A percentile compares a stretch with the other conserved stretches of the same genome.
phyloP scores from a whole-genome alignment of 2,329 filamentous ascomycete species.

The Claviceps africana region DNA sequence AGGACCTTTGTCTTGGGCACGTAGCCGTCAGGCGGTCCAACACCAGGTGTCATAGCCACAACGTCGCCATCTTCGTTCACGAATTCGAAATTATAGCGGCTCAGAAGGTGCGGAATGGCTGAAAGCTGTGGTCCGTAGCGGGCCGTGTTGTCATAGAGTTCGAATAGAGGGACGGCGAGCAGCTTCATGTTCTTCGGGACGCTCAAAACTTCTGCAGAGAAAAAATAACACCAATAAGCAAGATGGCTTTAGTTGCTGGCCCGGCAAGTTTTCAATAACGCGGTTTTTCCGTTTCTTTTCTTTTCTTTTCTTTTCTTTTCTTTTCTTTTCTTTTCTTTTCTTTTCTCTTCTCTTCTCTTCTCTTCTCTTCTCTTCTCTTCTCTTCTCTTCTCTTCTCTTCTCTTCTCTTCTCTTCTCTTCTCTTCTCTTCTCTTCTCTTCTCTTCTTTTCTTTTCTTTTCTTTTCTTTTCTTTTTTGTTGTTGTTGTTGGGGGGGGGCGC shows the following conservation, averaged over 20 bases:
- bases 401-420: too few species aligned
- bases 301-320: too few species aligned
- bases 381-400: too few species aligned
- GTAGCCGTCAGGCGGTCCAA: constrained; percentile 41
- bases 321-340: too few species aligned
- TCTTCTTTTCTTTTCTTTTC: too few species aligned
- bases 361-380: too few species aligned
- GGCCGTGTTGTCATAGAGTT: constrained; percentile 93
- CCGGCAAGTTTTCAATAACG: neutral
- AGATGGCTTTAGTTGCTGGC: constrained; percentile 2
- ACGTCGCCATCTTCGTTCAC: constrained; percentile 86
- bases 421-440: too few species aligned
- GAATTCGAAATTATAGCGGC: constrained; percentile 94
- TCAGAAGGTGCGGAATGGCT: constrained; percentile 88
- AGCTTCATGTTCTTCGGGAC: constrained; percentile 99
- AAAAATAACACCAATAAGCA: neutral
- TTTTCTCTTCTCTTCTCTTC: too few species aligned
- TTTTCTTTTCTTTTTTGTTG: too few species aligned
- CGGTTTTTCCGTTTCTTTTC: too few species aligned
- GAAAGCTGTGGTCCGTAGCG: constrained; percentile 92
- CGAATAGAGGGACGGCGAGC: constrained; percentile 88
- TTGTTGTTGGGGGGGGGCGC: constrained; percentile 14
- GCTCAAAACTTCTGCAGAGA: constrained; percentile 63
- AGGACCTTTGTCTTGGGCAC: constrained; percentile 53
- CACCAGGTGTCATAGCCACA: constrained; percentile 69